Evolutionary conservation across 495 filamentous ascomycete species (phyloP).

Genomic region (Trichoderma virens): DNA sequence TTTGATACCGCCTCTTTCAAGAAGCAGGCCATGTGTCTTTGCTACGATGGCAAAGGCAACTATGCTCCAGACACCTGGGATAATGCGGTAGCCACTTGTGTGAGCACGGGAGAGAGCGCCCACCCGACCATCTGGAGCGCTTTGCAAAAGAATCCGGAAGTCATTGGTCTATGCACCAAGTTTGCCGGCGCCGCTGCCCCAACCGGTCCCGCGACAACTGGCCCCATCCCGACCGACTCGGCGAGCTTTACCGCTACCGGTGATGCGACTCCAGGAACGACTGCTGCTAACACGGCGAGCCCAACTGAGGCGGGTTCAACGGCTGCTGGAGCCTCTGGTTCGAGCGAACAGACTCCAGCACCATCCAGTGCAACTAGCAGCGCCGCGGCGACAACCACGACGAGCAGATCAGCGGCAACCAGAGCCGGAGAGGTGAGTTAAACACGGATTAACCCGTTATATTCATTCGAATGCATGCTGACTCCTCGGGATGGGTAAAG

Average conservation of each 20-base stretch:
- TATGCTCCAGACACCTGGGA: constrained; percentile 1
- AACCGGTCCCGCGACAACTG: not conserved
- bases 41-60: not conserved
- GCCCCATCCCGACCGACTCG: not conserved
- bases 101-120: not conserved
- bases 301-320: not conserved
- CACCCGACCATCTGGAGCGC: constrained; percentile 1
- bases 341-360: not conserved
- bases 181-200: not conserved
- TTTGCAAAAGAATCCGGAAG: not conserved
- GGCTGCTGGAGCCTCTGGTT: not conserved
- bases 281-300: not conserved
- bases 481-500: not conserved
- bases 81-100: not conserved
- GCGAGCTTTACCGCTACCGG: not conserved
- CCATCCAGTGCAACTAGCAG: not conserved
- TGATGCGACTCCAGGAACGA: not conserved
- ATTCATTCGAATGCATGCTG: not conserved
- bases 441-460: not conserved
- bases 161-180: not conserved
- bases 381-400: not conserved
- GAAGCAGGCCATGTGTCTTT: not conserved
- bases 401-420: not conserved
- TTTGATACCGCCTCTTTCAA: not conserved
- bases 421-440: not conserved